These are phyloP conservation scores for Brassica cretica DNA, from an alignment of 345 rosid species.

Conservation along the genomic window DNA sequence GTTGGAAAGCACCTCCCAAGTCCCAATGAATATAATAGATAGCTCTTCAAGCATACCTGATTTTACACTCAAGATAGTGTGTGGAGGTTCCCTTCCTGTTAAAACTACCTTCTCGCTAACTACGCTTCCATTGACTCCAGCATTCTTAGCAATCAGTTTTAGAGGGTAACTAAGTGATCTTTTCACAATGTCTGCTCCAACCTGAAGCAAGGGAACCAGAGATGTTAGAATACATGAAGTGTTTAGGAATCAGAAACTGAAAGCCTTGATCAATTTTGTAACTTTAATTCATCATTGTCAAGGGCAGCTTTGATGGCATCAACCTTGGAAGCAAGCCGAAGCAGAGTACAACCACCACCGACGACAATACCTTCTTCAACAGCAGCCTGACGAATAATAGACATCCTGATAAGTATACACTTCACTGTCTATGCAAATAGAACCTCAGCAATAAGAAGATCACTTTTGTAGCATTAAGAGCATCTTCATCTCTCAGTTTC, in stretches of 20 bases:
- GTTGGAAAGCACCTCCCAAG: constrained; percentile 64
- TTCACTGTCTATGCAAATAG: not conserved
- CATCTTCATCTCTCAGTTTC: constrained; percentile 96
- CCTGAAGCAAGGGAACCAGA: constrained; percentile 43
- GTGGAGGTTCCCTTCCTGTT: not conserved
- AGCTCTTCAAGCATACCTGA: constrained; percentile 13
- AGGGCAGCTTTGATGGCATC: constrained; percentile 74
- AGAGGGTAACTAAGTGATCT: constrained; percentile 88
- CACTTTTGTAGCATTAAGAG: constrained; percentile 96
- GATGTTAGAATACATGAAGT: not conserved
- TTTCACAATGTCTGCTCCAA: constrained; percentile 91
- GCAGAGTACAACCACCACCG: constrained; percentile 85
- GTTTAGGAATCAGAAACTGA: not conserved
- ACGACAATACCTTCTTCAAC: constrained; percentile 91
- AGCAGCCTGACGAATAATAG: constrained; percentile 55
- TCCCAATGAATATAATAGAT: not conserved
- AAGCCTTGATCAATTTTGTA: constrained; percentile 26
- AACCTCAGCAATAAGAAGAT: not conserved
- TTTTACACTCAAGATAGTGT: not conserved
- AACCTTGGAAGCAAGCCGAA: constrained; percentile 69
- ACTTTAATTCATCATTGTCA: constrained; percentile 88
- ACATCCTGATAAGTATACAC: not conserved
- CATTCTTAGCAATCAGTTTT: constrained; percentile 91
- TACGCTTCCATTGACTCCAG: constrained; percentile 93
- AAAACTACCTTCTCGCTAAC: constrained; percentile 81